Conservation (phyloP, 2,329 filamentous ascomycete species). For the Phyllosticta citriasiana region DNA sequence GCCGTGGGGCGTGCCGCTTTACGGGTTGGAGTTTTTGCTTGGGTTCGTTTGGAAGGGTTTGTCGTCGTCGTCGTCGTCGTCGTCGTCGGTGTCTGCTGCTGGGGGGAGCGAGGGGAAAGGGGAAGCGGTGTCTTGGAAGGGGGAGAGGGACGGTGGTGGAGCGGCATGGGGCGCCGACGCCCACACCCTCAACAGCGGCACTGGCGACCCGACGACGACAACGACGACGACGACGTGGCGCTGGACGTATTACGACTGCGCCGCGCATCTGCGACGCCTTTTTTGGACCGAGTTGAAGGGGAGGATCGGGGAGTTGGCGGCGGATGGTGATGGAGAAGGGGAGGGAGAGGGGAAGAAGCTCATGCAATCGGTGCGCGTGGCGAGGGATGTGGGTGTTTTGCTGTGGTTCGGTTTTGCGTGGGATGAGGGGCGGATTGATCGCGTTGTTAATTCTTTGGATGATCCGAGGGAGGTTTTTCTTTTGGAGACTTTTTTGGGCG, state of each 20-base stretch:
- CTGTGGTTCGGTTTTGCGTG: constrained; percentile 57
- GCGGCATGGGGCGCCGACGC: too few relatives aligned
- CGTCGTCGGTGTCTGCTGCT: too few relatives aligned
- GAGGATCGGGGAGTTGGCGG: constrained; percentile 16
- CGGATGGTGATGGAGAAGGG: constrained; percentile 18
- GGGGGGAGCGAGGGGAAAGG: too few relatives aligned
- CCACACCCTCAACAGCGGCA: too few relatives aligned
- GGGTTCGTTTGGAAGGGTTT: constrained; percentile 30
- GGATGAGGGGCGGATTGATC: constrained; percentile 49
- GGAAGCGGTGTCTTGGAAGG: background rate
- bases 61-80: too few relatives aligned
- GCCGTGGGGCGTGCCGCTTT: constrained; percentile 48
- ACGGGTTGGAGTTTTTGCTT: constrained; percentile 51
- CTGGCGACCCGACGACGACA: background rate
- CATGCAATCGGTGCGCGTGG: constrained; percentile 27
- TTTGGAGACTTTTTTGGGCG: constrained; percentile 33
- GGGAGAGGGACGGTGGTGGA: too few relatives aligned
- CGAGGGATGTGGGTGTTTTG: constrained; percentile 46
- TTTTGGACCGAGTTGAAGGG: constrained; percentile 41
- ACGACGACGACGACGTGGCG: background rate
- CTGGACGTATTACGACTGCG: constrained; percentile 36
- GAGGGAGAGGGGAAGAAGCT: too few relatives aligned
- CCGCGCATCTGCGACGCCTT: constrained; percentile 31
- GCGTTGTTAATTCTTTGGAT: constrained; percentile 43
- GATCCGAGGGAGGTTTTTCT: constrained; percentile 46